Conservation (phyloP, 164 flowering plant genomes). For the Paratinospora sagittata region DNA sequence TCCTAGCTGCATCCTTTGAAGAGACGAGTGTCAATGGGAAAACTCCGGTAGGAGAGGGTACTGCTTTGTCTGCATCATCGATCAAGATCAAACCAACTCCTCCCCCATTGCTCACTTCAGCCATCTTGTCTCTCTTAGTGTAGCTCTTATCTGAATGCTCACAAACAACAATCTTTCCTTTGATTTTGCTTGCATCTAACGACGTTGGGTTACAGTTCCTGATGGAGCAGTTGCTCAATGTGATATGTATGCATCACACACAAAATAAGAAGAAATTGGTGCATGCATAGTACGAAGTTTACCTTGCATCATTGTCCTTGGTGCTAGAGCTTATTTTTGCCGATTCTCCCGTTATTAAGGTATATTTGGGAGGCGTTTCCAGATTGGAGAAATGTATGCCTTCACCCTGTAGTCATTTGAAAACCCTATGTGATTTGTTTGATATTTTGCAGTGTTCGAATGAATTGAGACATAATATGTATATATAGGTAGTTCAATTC, state of each 20-base stretch:
- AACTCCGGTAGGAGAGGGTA: constrained; percentile 31
- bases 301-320: constrained; percentile 19
- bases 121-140: constrained; percentile 22
- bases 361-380: constrained; percentile 23
- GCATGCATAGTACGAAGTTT: too few species aligned
- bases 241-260: too few species aligned
- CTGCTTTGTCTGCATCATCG: constrained; percentile 28
- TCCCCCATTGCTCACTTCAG: constrained; percentile 32
- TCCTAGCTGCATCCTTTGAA: constrained; percentile 30
- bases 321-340: constrained; percentile 20
- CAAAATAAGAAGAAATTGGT: too few species aligned
- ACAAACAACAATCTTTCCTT: constrained; percentile 69
- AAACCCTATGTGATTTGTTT: too few species aligned
- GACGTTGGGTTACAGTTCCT: constrained; percentile 48
- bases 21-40: constrained; percentile 50
- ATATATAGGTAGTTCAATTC: neutral
- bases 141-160: constrained; percentile 24
- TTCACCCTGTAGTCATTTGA: constrained; percentile 33
- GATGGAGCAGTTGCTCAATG: neutral
- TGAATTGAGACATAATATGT: too few species aligned
- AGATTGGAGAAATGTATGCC: constrained; percentile 31
- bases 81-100: constrained; percentile 48
- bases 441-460: too few species aligned
- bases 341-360: constrained; percentile 20
- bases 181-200: constrained; percentile 34